A percentile compares a stretch with the other conserved stretches of the same genome.
Evolutionary conservation across 176 grass and related monocot genomes (phyloP).

Genomic region (Oryza australiensis): DNA sequence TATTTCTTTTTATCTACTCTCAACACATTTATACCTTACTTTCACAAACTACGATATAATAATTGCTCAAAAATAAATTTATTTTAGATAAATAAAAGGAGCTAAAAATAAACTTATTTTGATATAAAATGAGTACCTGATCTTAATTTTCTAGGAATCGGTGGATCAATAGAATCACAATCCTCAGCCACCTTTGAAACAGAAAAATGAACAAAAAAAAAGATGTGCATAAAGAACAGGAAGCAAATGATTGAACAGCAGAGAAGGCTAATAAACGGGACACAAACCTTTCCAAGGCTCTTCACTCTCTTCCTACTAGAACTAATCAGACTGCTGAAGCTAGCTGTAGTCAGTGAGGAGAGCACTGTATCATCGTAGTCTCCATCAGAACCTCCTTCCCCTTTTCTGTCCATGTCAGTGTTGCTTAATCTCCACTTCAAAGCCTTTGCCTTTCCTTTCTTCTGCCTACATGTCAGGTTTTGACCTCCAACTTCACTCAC

Average conservation of each 20-base stretch:
- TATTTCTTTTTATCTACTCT: too few species aligned
- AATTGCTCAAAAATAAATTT: too few species aligned
- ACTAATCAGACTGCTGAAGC: constrained; percentile 29
- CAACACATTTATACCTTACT: too few species aligned
- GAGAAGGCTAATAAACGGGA: constrained; percentile 8
- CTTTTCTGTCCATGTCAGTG: constrained; percentile 12
- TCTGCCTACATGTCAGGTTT: constrained; percentile 28
- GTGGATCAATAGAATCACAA: constrained; percentile 53
- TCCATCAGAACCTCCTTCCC: constrained; percentile 23
- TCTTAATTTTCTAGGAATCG: constrained; percentile 79
- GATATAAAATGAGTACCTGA: too few species aligned
- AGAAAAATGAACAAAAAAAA: constrained; percentile 18
- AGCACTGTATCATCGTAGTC: constrained; percentile 26
- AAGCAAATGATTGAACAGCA: constrained; percentile 2
- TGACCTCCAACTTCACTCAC: constrained; percentile 21
- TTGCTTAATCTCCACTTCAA: constrained; percentile 55
- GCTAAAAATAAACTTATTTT: too few species aligned
- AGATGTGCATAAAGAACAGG: constrained; percentile 8
- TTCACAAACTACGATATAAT: too few species aligned
- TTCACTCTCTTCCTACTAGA: constrained; percentile 45
- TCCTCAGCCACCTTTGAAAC: constrained; percentile 49
- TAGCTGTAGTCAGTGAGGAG: constrained; percentile 24
- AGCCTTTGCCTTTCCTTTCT: constrained; percentile 50
- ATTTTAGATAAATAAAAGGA: too few species aligned
- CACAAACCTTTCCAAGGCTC: constrained; percentile 52